Conservation (phyloP, 805 yeast species). For the Saturnispora silvae region DNA sequence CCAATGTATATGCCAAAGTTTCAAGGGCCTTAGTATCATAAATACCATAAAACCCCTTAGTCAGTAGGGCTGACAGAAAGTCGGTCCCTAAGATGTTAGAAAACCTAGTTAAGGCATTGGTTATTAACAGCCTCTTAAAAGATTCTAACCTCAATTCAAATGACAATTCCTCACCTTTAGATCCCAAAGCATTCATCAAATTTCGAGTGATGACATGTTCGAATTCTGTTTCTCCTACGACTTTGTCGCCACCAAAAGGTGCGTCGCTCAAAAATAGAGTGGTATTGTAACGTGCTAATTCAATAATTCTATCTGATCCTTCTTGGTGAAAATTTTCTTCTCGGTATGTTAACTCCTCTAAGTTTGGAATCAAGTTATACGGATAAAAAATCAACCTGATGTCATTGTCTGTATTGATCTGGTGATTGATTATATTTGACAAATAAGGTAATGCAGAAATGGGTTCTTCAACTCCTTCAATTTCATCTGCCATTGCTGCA, state of each 20-base stretch:
- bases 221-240: slow-evolving; percentile 13
- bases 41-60: background rate
- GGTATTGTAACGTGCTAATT: slow-evolving; percentile 19
- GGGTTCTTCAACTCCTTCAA: slow-evolving; percentile 18
- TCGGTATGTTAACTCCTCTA: slow-evolving; percentile 1
- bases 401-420: background rate
- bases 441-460: slow-evolving; percentile 19
- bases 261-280: slow-evolving; percentile 20
- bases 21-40: slow-evolving; percentile 1
- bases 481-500: background rate
- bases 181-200: slow-evolving; percentile 11
- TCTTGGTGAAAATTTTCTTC: slow-evolving; percentile 11
- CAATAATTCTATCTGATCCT: slow-evolving; percentile 15
- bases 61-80: background rate
- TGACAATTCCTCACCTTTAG: slow-evolving; percentile 19
- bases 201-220: slow-evolving; percentile 19
- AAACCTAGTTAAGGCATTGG: slow-evolving; percentile 8
- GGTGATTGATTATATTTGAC: slow-evolving; percentile 4
- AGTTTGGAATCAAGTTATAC: slow-evolving; percentile 10
- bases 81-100: slow-evolving; percentile 1
- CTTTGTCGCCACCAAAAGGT: background rate
- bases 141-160: slow-evolving; percentile 17
- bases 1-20: slow-evolving; percentile 7
- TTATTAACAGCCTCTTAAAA: slow-evolving; percentile 13
- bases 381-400: slow-evolving; percentile 20